phyloP scores from a whole-genome alignment of 306 rosid genomes.

The Pterocarpus macrocarpus region DNA sequence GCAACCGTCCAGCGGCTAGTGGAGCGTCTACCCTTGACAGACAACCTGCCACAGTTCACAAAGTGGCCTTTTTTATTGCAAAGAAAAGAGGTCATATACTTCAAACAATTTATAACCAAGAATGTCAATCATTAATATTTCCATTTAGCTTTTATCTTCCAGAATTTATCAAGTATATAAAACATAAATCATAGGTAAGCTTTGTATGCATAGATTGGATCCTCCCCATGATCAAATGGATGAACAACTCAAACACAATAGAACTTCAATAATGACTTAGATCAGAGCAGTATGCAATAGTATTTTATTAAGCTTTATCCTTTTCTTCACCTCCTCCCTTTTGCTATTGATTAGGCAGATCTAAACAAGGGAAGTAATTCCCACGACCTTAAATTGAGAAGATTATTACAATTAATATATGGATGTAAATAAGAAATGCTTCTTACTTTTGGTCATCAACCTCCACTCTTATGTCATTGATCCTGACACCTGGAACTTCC shows the following conservation, averaged over 20 bases:
- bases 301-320: constrained; percentile 1
- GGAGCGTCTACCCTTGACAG: constrained; percentile 66
- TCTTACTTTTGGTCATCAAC: constrained; percentile 84
- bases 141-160: not conserved
- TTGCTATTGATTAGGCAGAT: constrained; percentile 1
- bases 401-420: constrained; percentile 15
- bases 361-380: not conserved
- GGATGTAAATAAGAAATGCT: constrained; percentile 29
- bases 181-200: not conserved
- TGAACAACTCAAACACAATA: constrained; percentile 19
- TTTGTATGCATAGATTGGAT: not conserved
- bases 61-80: constrained; percentile 19
- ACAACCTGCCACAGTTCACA: constrained; percentile 59
- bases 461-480: constrained; percentile 79
- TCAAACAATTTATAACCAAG: constrained; percentile 6
- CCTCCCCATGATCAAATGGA: not conserved
- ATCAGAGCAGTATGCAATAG: not conserved
- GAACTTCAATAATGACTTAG: not conserved
- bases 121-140: not conserved
- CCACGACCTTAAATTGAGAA: not conserved
- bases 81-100: not conserved
- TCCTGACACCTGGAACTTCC: constrained; percentile 81
- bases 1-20: constrained; percentile 44
- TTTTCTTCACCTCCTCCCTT: constrained; percentile 3
- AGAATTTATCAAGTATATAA: not conserved